Conservation (phyloP, 257 asterid species). For the Schizonepeta tenuifolia region DNA sequence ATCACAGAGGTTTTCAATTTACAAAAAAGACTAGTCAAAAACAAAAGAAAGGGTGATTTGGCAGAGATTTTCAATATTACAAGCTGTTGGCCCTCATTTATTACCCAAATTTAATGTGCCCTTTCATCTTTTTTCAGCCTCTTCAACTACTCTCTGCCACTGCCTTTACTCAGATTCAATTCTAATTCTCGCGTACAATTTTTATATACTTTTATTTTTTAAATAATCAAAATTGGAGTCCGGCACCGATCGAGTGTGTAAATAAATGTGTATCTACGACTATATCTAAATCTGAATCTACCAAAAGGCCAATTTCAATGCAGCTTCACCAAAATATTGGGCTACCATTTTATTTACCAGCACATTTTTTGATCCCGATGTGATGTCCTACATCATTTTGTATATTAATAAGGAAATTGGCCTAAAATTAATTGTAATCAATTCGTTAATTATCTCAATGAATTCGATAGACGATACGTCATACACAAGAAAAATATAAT, state of each 20-base stretch:
- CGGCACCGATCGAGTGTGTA: background rate
- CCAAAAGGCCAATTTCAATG: too few species aligned
- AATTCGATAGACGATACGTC: too few species aligned
- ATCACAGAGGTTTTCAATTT: conserved; percentile 8
- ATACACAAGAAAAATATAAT: too few species aligned
- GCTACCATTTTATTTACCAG: too few species aligned
- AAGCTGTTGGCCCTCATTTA: conserved; percentile 43
- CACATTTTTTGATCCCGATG: too few species aligned
- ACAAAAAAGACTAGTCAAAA: conserved; percentile 10
- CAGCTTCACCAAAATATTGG: too few species aligned
- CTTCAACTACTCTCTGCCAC: conserved; percentile 62
- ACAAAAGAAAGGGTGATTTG: conserved; percentile 5
- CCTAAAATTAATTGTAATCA: too few species aligned
- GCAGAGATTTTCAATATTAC: background rate
- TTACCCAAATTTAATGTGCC: conserved; percentile 45
- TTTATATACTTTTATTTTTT: background rate
- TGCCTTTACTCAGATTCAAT: conserved; percentile 45
- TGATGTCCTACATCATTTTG: too few species aligned
- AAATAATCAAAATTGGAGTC: background rate
- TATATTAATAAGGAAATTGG: too few species aligned
- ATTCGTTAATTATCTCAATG: too few species aligned
- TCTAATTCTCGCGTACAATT: conserved; percentile 7
- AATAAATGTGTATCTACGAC: too few species aligned
- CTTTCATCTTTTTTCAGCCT: conserved; percentile 29
- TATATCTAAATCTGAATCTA: too few species aligned